phyloP scores from a whole-genome alignment of 148 eudicot genomes.

The Fallopia convolvulus region DNA sequence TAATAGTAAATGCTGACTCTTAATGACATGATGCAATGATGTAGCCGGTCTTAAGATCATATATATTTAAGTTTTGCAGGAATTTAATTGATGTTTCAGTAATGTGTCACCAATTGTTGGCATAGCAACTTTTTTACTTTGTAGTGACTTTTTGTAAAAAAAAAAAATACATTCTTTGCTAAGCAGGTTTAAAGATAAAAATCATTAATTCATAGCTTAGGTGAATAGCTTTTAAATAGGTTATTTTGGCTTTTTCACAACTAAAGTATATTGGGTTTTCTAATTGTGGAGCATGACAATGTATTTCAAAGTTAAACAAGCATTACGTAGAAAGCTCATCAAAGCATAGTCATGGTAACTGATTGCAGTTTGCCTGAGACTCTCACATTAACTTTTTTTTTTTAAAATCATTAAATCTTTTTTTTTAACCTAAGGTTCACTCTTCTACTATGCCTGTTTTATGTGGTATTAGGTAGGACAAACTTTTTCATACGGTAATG shows the following conservation, averaged over 20 bases:
- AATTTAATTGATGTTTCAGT: background rate
- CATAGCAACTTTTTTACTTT: background rate
- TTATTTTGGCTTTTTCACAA: background rate
- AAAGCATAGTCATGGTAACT: background rate
- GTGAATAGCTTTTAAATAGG: background rate
- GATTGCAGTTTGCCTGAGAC: background rate
- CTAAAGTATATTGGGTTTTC: background rate
- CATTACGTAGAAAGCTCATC: background rate
- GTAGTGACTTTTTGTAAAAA: background rate
- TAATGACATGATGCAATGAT: background rate
- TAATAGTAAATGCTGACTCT: background rate
- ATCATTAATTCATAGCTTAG: background rate
- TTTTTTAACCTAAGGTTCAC: background rate
- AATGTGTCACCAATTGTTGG: background rate
- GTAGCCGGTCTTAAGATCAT: background rate
- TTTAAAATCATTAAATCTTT: background rate
- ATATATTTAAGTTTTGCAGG: background rate
- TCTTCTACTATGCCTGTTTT: background rate
- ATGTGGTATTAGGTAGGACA: slow-evolving; percentile 28
- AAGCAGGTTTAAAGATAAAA: background rate
- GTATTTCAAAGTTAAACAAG: background rate
- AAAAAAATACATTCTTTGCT: background rate
- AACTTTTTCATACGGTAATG: slow-evolving; percentile 35
- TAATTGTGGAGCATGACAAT: background rate
- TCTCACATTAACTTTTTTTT: too few species aligned